Evolutionary conservation across 1,139 yeast genomes (phyloP).

Genomic region (Pichia kudriavzevii): DNA sequence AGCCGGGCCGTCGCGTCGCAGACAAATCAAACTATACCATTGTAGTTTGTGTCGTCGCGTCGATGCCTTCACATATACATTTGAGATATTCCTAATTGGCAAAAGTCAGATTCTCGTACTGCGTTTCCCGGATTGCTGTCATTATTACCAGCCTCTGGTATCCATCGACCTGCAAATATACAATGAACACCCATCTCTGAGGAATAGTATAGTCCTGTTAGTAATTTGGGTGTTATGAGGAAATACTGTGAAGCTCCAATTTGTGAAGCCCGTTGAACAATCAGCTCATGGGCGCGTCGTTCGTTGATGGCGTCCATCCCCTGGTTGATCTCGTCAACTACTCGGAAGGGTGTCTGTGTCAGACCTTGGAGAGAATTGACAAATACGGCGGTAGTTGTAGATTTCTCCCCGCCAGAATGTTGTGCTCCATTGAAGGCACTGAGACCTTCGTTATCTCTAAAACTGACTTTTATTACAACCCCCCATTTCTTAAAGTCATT

Average conservation of each 20-base stretch:
- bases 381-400: constrained; percentile 87
- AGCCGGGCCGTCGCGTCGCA: no score
- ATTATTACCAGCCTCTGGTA: no score
- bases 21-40: no score
- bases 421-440: constrained; percentile 73
- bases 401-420: constrained; percentile 97
- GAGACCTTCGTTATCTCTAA: constrained; percentile 66
- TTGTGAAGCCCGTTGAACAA: constrained; percentile 79
- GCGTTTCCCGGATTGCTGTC: no score
- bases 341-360: constrained; percentile 85
- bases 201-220: constrained; percentile 73
- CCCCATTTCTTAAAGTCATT: constrained; percentile 70
- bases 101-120: no score
- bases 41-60: no score
- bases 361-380: constrained; percentile 89
- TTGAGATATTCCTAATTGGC: no score
- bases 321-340: constrained; percentile 96
- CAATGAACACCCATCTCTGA: constrained; percentile 82
- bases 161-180: constrained; percentile 72
- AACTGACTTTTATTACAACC: constrained; percentile 75
- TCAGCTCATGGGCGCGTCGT: constrained; percentile 74
- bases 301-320: constrained; percentile 98
- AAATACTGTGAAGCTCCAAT: constrained; percentile 58
- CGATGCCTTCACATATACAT: no score
- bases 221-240: constrained; percentile 83